Percentiles rank a stretch among this genome's conserved stretches.
These are phyloP conservation scores for Secale cereale DNA, from an alignment of 176 grass and related monocot genomes.

Conservation along the genomic window DNA sequence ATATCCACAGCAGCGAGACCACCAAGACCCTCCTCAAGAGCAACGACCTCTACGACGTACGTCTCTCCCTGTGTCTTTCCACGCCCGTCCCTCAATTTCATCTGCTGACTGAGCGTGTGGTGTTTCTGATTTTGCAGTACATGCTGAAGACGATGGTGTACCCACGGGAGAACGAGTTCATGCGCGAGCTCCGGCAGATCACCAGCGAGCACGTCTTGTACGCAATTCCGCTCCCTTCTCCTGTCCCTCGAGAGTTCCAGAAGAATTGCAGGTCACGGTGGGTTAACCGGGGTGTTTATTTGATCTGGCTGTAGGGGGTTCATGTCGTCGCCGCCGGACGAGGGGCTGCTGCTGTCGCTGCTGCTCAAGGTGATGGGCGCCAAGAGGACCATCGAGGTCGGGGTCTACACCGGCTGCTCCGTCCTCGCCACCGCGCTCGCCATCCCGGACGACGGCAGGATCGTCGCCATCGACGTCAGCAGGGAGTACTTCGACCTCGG, in stretches of 20 bases:
- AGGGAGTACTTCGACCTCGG: constrained; percentile 43
- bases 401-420: constrained; percentile 82
- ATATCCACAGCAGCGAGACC: constrained; percentile 21
- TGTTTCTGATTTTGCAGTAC: constrained; percentile 35
- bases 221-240: background rate
- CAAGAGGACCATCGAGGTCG: constrained; percentile 70
- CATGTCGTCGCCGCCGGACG: constrained; percentile 57
- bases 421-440: constrained; percentile 73
- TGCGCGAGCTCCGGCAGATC: constrained; percentile 67
- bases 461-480: constrained; percentile 47
- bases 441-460: constrained; percentile 66
- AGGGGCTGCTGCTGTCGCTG: constrained; percentile 46
- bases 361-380: constrained; percentile 75
- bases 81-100: background rate
- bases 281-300: background rate
- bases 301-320: constrained; percentile 7
- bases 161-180: constrained; percentile 58
- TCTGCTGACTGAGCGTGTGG: background rate
- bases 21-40: constrained; percentile 71
- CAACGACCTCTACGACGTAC: constrained; percentile 48
- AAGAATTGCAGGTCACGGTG: background rate
- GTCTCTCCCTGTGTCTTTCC: too few species aligned
- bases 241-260: background rate
- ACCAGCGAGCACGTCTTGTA: constrained; percentile 49
- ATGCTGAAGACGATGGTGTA: constrained; percentile 64